Evolutionary conservation across 2,329 filamentous ascomycete species (phyloP).

Genomic region (Fusarium ambrosium): DNA sequence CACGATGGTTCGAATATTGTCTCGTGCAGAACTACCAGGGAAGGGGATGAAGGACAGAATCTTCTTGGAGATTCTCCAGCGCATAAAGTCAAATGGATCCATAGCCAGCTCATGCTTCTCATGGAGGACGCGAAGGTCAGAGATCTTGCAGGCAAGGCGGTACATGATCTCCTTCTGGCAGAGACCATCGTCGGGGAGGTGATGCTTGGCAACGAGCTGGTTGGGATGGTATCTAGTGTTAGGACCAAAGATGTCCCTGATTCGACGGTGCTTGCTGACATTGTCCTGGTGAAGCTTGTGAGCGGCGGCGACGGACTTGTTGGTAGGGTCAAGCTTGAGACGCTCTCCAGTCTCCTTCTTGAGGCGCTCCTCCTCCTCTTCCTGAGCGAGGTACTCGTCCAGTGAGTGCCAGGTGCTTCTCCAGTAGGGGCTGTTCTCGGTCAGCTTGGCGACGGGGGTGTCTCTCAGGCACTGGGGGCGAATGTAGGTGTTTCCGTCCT

Average conservation of each 20-base stretch:
- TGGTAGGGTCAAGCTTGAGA: conserved; percentile 10
- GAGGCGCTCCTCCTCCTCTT: conserved; percentile 38
- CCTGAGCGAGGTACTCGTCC: conserved; percentile 44
- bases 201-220: conserved; percentile 51
- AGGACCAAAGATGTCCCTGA: conserved; percentile 52
- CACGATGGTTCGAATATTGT: conserved; percentile 14
- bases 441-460: conserved; percentile 47
- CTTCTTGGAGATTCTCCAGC: conserved; percentile 50
- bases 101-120: conserved; percentile 47
- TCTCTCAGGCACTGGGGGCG: conserved; percentile 44
- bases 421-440: conserved; percentile 50
- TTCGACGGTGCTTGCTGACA: conserved; percentile 51
- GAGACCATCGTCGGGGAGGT: conserved; percentile 49
- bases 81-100: conserved; percentile 56
- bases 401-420: conserved; percentile 49
- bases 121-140: conserved; percentile 48
- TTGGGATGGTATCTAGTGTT: conserved; percentile 53
- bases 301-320: conserved; percentile 16
- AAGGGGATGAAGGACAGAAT: conserved; percentile 1
- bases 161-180: conserved; percentile 55
- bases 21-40: conserved; percentile 8
- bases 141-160: conserved; percentile 51
- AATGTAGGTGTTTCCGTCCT: conserved; percentile 42
- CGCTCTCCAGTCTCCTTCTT: conserved; percentile 30
- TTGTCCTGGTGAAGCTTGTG: conserved; percentile 49